A percentile compares a stretch with the other conserved stretches of the same genome.
phyloP scores from a whole-genome alignment of 148 eudicot species.

The Dysphania ambrosioides region DNA sequence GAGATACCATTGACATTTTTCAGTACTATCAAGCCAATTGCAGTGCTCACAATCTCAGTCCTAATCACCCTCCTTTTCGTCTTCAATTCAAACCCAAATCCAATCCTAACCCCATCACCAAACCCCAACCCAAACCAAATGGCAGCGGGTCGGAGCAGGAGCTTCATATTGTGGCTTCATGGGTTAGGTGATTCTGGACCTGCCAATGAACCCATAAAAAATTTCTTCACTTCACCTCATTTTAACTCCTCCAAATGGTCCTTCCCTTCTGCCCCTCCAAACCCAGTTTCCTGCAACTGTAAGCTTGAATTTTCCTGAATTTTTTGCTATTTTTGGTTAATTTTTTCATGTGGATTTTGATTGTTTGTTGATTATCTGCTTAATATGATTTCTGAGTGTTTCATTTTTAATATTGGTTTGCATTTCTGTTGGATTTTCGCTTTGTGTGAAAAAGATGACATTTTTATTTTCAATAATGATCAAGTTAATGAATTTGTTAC shows the following conservation, averaged over 20 bases:
- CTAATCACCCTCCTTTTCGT: constrained; percentile 44
- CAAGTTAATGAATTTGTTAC: too few species aligned
- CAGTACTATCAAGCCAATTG: constrained; percentile 31
- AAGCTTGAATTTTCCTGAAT: background rate
- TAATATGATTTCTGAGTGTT: background rate
- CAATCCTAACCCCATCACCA: too few species aligned
- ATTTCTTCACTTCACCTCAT: constrained; percentile 66
- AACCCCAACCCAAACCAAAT: constrained; percentile 35
- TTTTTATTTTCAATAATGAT: background rate
- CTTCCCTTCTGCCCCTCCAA: constrained; percentile 83
- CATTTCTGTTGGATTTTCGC: background rate
- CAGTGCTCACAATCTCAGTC: constrained; percentile 34
- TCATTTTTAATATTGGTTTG: background rate
- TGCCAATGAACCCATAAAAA: constrained; percentile 81
- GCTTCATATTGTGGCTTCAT: constrained; percentile 85
- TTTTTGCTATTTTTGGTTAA: background rate
- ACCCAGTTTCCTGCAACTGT: constrained; percentile 84
- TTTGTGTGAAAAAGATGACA: background rate
- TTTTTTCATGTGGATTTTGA: background rate
- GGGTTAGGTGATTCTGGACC: constrained; percentile 98
- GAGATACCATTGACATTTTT: background rate
- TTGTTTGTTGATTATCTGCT: background rate
- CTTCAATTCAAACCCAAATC: constrained; percentile 29
- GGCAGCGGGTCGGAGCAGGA: constrained; percentile 33
- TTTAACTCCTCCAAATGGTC: constrained; percentile 66